A percentile compares a stretch with the other conserved stretches of the same genome.
phyloP scores from a whole-genome alignment of 805 yeast genomes.

The Nakazawaea populi region DNA sequence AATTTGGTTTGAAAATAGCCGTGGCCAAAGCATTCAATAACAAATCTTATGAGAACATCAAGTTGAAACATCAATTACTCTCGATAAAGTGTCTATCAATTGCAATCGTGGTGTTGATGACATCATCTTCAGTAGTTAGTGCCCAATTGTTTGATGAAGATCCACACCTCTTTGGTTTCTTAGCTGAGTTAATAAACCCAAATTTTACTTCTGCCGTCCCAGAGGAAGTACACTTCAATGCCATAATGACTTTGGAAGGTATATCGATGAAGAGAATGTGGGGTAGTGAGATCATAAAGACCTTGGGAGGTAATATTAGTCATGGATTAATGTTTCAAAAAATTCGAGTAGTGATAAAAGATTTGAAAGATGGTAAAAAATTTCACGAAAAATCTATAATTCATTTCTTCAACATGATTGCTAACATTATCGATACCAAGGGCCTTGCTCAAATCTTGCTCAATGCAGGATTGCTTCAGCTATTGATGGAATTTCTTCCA shows the following conservation, averaged over 20 bases:
- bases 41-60: constrained; percentile 44
- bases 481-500: constrained; percentile 56
- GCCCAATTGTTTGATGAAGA: constrained; percentile 67
- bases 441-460: constrained; percentile 51
- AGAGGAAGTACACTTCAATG: constrained; percentile 46
- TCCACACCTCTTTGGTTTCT: constrained; percentile 59
- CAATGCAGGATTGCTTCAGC: constrained; percentile 70
- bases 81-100: constrained; percentile 62
- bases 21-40: constrained; percentile 69
- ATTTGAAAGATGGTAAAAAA: constrained; percentile 27
- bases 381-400: constrained; percentile 42
- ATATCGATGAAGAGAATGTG: constrained; percentile 62
- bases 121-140: constrained; percentile 52
- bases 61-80: constrained; percentile 52
- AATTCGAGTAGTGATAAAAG: constrained; percentile 54
- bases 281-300: constrained; percentile 71
- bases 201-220: constrained; percentile 44
- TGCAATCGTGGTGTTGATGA: constrained; percentile 55
- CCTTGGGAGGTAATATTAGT: constrained; percentile 78
- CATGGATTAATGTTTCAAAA: constrained; percentile 80
- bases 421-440: constrained; percentile 53
- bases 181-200: constrained; percentile 70
- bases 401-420: constrained; percentile 54
- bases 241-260: constrained; percentile 62
- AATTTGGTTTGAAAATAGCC: constrained; percentile 54